Evolutionary conservation across 139 green algal species (phyloP).

Genomic region (Astrephomene gubernaculifera): DNA sequence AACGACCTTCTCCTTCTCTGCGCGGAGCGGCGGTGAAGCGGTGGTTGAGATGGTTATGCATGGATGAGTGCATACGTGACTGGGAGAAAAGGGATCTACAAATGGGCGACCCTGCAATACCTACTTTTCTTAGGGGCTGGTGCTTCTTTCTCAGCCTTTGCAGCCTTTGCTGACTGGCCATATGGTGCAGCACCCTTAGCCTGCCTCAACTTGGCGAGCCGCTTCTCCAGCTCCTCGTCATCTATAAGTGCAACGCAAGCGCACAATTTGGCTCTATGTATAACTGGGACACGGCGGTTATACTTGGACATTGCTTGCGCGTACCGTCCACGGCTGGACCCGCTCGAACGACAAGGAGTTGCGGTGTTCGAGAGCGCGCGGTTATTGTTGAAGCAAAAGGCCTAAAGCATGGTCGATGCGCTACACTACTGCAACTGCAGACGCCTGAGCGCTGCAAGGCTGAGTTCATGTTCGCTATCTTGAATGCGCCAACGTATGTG

Average conservation of each 20-base stretch:
- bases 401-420: background rate
- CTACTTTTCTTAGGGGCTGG: constrained; percentile 25
- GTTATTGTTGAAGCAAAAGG: background rate
- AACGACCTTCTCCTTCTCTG: constrained; percentile 43
- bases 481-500: too few species aligned
- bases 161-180: constrained; percentile 62
- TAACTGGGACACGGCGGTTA: too few species aligned
- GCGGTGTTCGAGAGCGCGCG: background rate
- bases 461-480: background rate
- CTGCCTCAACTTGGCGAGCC: constrained; percentile 74
- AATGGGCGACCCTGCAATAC: background rate
- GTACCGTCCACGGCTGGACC: constrained; percentile 3
- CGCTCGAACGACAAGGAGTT: background rate
- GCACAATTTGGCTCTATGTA: too few species aligned
- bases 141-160: background rate
- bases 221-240: constrained; percentile 78
- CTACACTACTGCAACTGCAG: background rate
- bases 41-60: background rate
- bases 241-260: too few species aligned
- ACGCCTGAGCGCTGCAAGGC: background rate
- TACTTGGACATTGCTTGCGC: background rate
- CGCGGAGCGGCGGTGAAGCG: background rate
- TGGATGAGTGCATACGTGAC: background rate
- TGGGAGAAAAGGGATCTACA: background rate
- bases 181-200: constrained; percentile 76